A percentile compares a stretch with the other conserved stretches of the same genome.
phyloP scores from a whole-genome alignment of 331 rosid species.

The Dryas integrifolia region DNA sequence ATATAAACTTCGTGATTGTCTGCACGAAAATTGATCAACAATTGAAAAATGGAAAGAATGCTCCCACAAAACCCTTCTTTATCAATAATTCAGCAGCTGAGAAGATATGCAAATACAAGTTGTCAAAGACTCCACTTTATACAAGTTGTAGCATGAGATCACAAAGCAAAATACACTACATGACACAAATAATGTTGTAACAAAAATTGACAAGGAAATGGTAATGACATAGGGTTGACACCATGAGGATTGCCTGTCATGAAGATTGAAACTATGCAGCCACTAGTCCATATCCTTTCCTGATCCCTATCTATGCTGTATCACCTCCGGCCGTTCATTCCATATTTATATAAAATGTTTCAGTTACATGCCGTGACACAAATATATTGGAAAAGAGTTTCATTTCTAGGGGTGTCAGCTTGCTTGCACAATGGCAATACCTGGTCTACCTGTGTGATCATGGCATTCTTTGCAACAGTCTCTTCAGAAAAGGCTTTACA shows the following conservation, averaged over 20 bases:
- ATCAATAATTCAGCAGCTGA: neutral
- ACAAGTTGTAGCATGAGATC: neutral
- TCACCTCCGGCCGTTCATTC: slow-evolving; percentile 1
- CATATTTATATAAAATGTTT: neutral
- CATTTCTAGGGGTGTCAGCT: neutral
- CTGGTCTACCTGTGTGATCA: neutral
- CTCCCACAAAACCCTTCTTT: no score
- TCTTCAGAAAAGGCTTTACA: slow-evolving; percentile 6
- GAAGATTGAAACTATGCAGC: neutral
- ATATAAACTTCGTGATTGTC: no score
- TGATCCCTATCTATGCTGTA: neutral
- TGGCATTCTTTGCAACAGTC: slow-evolving; percentile 7
- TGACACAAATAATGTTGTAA: neutral
- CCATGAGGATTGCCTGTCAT: neutral
- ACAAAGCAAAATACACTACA: neutral
- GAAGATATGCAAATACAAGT: neutral
- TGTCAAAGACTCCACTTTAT: neutral
- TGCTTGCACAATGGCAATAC: neutral
- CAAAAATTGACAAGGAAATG: neutral
- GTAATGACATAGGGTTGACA: neutral
- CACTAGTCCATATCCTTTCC: neutral
- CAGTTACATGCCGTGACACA: no score
- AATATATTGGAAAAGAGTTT: neutral
- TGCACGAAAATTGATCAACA: no score
- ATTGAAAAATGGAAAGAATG: no score